These are phyloP conservation scores for Flaveria linearis DNA, from an alignment of 129 eudicot species.

Conservation along the genomic window DNA sequence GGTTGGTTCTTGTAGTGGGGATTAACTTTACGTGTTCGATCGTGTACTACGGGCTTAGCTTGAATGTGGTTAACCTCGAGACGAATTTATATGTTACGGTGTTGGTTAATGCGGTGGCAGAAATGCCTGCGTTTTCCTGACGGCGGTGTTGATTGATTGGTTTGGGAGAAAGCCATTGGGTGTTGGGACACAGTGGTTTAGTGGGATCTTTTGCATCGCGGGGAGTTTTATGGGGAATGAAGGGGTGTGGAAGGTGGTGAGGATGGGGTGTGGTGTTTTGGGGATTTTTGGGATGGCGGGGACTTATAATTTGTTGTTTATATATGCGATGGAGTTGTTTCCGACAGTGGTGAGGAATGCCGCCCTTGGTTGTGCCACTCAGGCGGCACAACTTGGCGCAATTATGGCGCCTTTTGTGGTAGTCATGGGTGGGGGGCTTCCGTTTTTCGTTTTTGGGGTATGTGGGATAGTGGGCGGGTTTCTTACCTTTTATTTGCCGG, in stretches of 20 bases:
- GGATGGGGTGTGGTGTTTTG: slow-evolving; percentile 74
- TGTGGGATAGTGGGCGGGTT: slow-evolving; percentile 78
- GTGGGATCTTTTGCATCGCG: slow-evolving; percentile 65
- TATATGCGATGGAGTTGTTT: slow-evolving; percentile 85
- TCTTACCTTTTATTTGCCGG: slow-evolving; percentile 76
- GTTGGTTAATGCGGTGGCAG: slow-evolving; percentile 72
- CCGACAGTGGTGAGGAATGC: slow-evolving; percentile 97
- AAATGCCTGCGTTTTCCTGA: slow-evolving; percentile 77
- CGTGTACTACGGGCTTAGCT: slow-evolving; percentile 86
- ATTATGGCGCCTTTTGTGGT: slow-evolving; percentile 83
- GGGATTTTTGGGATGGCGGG: slow-evolving; percentile 99
- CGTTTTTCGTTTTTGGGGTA: slow-evolving; percentile 66
- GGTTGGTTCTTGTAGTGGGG: slow-evolving; percentile 61
- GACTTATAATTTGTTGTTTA: slow-evolving; percentile 78
- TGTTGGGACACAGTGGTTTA: slow-evolving; percentile 80
- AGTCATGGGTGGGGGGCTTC: slow-evolving; percentile 62
- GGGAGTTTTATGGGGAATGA: slow-evolving; percentile 53
- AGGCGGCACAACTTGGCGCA: slow-evolving; percentile 91
- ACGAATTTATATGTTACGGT: slow-evolving; percentile 81
- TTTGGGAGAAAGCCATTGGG: slow-evolving; percentile 83
- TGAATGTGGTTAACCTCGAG: slow-evolving; percentile 90
- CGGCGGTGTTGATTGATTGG: slow-evolving; percentile 64
- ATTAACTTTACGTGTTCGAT: slow-evolving; percentile 73
- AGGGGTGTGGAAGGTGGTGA: slow-evolving; percentile 61
- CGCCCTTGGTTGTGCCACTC: slow-evolving; percentile 91